phyloP scores from a whole-genome alignment of 2,329 filamentous ascomycete species.

The Cordyceps sp. region DNA sequence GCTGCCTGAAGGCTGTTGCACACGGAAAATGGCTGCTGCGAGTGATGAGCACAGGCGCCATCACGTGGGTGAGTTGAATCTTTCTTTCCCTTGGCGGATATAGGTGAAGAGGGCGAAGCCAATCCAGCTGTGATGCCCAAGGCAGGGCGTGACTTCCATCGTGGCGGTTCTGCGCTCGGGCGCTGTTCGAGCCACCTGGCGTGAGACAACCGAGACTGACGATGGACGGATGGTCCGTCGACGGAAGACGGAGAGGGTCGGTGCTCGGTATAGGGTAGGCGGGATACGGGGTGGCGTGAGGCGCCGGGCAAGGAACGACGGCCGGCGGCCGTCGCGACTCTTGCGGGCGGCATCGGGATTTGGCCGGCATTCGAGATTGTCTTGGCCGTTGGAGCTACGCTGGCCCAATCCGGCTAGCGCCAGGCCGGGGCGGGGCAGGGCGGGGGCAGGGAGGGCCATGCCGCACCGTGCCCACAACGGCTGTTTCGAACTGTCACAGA shows the following conservation, averaged over 20 bases:
- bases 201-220: not conserved
- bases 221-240: not conserved
- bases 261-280: not conserved
- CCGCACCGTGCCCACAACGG: conserved; percentile 1
- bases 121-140: no score
- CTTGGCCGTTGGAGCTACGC: not conserved
- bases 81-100: no score
- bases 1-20: no score
- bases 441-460: not conserved
- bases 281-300: not conserved
- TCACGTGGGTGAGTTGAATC: no score
- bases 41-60: no score
- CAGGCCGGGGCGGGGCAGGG: no score
- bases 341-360: not conserved
- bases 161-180: no score
- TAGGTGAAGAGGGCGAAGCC: no score
- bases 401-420: no score
- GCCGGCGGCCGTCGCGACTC: not conserved
- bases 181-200: not conserved
- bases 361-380: not conserved
- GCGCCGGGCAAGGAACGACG: not conserved
- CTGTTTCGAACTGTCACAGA: not conserved
- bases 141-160: not conserved
- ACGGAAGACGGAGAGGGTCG: not conserved
- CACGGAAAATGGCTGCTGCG: no score